A percentile compares a stretch with the other conserved stretches of the same genome.
Conservation (phyloP, 2,329 filamentous ascomycete species). For the Ilyonectria mors-panacis region DNA sequence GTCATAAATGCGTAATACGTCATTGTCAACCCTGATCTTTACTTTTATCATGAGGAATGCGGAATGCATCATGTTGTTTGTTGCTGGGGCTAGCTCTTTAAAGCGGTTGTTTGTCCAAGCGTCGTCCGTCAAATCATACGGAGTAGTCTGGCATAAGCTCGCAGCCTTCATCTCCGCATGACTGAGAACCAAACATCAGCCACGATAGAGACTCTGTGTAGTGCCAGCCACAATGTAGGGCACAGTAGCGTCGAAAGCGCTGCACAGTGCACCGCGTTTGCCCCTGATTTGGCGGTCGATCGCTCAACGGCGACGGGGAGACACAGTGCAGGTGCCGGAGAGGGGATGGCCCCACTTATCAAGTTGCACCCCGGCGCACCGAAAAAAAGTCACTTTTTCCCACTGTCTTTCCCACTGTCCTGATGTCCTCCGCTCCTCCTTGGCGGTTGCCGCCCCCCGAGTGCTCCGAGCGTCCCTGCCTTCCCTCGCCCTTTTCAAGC, state of each 20-base stretch:
- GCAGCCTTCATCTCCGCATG: neutral
- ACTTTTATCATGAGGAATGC: too few species aligned
- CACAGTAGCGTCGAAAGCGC: neutral
- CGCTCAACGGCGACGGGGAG: conserved; percentile 10
- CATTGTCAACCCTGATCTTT: too few species aligned
- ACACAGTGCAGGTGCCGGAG: conserved; percentile 22
- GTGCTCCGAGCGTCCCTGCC: conserved; percentile 25
- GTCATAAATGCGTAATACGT: too few species aligned
- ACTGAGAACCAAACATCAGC: neutral
- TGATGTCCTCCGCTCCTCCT: conserved; percentile 5
- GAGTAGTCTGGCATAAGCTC: neutral
- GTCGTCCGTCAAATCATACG: neutral
- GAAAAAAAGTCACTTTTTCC: conserved; percentile 18
- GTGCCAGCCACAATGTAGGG: conserved; percentile 1
- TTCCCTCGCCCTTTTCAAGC: conserved; percentile 18
- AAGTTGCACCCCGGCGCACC: conserved; percentile 14
- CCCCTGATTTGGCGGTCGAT: conserved; percentile 16
- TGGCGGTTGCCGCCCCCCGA: conserved; percentile 18
- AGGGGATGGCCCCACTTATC: conserved; percentile 8
- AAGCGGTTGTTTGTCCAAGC: neutral
- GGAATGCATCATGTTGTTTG: too few species aligned
- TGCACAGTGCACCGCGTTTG: conserved; percentile 12
- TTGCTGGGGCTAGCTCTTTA: too few species aligned
- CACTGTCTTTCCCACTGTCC: conserved; percentile 7
- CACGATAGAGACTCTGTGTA: neutral